Evolutionary conservation across 2,329 filamentous ascomycete genomes (phyloP).

Genomic region (Xylariaceae sp.): DNA sequence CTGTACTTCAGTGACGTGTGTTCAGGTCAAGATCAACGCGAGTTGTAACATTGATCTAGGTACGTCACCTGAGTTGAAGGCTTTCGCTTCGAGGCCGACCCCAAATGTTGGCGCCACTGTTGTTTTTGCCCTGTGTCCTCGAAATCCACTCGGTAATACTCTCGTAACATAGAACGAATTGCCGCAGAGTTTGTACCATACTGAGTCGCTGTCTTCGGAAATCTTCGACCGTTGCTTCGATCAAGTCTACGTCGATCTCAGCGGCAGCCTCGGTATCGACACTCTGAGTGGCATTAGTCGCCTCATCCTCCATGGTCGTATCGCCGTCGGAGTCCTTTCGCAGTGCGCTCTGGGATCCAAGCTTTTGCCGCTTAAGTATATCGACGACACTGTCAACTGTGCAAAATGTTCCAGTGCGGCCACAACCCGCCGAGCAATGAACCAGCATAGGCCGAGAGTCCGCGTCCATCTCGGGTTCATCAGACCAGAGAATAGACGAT

Average conservation of each 20-base stretch:
- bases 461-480: slow-evolving; percentile 54
- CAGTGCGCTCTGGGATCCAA: slow-evolving; percentile 29
- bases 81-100: slow-evolving; percentile 34
- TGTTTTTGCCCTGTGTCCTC: slow-evolving; percentile 40
- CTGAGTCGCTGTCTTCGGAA: slow-evolving; percentile 83
- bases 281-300: slow-evolving; percentile 38
- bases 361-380: slow-evolving; percentile 84
- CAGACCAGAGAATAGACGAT: slow-evolving; percentile 43
- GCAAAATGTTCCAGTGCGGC: slow-evolving; percentile 92
- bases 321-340: slow-evolving; percentile 41
- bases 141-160: slow-evolving; percentile 82
- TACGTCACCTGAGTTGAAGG: slow-evolving; percentile 26
- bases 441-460: slow-evolving; percentile 71
- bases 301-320: slow-evolving; percentile 38
- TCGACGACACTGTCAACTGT: slow-evolving; percentile 94
- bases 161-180: slow-evolving; percentile 96
- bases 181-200: slow-evolving; percentile 92
- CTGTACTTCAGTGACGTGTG: background rate
- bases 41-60: background rate
- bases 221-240: slow-evolving; percentile 83
- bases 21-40: background rate
- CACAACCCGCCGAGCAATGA: slow-evolving; percentile 93
- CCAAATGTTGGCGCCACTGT: slow-evolving; percentile 15
- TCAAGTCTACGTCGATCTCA: slow-evolving; percentile 67
- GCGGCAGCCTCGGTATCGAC: slow-evolving; percentile 53